phyloP scores from a whole-genome alignment of 306 rosid genomes.

The Cucurbita pepo region DNA sequence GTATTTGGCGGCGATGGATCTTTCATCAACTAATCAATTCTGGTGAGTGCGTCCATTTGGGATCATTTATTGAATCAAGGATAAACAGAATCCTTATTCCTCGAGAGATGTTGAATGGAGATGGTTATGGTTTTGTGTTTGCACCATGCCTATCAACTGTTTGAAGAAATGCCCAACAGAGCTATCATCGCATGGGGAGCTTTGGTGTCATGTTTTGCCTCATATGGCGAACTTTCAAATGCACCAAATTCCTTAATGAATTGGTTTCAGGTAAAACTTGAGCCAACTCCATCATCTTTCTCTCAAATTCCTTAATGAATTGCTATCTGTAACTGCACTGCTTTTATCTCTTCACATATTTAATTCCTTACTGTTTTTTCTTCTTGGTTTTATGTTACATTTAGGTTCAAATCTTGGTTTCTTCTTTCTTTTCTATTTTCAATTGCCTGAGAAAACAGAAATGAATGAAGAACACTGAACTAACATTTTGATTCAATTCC shows the following conservation, averaged over 20 bases:
- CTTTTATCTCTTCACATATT: background rate
- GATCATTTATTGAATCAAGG: constrained; percentile 25
- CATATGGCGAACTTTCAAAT: constrained; percentile 17
- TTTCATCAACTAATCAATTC: too few relatives aligned
- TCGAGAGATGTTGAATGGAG: constrained; percentile 5
- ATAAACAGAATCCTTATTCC: constrained; percentile 19
- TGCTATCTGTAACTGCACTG: background rate
- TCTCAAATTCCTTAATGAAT: too few relatives aligned
- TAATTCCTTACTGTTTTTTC: background rate
- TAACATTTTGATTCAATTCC: background rate
- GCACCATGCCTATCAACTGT: constrained; percentile 14
- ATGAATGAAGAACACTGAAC: background rate
- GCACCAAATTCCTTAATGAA: constrained; percentile 2
- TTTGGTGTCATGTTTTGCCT: constrained; percentile 30
- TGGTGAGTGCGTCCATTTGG: constrained; percentile 24
- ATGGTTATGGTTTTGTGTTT: constrained; percentile 17
- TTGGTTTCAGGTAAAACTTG: too few relatives aligned
- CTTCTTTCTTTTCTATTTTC: background rate
- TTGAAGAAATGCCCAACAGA: constrained; percentile 14
- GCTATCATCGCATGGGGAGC: constrained; percentile 36
- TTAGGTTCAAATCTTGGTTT: background rate
- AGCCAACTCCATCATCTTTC: too few relatives aligned
- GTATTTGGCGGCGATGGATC: too few relatives aligned
- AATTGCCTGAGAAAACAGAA: background rate
- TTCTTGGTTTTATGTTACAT: background rate